Conservation (phyloP, 805 yeast species). For the Cyberlindnera xylosilytica region DNA sequence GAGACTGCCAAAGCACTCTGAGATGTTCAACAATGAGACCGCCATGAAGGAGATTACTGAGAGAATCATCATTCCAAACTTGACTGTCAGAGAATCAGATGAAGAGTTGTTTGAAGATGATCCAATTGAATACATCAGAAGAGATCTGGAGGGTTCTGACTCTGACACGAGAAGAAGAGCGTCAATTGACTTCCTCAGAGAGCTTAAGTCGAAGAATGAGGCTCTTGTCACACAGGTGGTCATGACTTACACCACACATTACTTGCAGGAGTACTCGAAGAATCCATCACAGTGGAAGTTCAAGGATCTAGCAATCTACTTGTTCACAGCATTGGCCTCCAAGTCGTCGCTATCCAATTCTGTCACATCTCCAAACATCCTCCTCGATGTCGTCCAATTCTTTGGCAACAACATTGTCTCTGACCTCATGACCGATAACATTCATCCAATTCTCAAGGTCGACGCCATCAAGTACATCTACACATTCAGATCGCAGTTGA, state of each 20-base stretch:
- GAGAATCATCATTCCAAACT: conserved; percentile 84
- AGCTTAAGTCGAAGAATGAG: conserved; percentile 76
- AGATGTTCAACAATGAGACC: conserved; percentile 59
- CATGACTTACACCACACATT: conserved; percentile 65
- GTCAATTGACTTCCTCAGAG: conserved; percentile 88
- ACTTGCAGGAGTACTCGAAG: conserved; percentile 49
- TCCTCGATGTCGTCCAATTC: conserved; percentile 84
- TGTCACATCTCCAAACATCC: conserved; percentile 77
- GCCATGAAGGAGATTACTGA: conserved; percentile 74
- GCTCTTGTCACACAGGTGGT: conserved; percentile 70
- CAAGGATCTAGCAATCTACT: conserved; percentile 82
- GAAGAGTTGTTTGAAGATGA: conserved; percentile 95
- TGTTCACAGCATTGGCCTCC: conserved; percentile 87
- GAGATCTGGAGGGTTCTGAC: conserved; percentile 95
- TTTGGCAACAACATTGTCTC: conserved; percentile 79
- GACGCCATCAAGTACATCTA: conserved; percentile 92
- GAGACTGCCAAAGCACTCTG: conserved; percentile 60
- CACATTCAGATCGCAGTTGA: conserved; percentile 88
- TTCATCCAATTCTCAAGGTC: conserved; percentile 78
- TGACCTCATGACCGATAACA: conserved; percentile 59
- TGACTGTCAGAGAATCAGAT: conserved; percentile 80
- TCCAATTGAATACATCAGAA: conserved; percentile 87
- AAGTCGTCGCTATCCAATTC: conserved; percentile 83
- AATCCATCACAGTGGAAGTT: conserved; percentile 66
- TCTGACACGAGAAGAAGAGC: conserved; percentile 89